Percentiles rank a stretch among this genome's conserved stretches.
Conservation (phyloP, 2,329 filamentous ascomycete genomes). For the Venturia asperata region DNA sequence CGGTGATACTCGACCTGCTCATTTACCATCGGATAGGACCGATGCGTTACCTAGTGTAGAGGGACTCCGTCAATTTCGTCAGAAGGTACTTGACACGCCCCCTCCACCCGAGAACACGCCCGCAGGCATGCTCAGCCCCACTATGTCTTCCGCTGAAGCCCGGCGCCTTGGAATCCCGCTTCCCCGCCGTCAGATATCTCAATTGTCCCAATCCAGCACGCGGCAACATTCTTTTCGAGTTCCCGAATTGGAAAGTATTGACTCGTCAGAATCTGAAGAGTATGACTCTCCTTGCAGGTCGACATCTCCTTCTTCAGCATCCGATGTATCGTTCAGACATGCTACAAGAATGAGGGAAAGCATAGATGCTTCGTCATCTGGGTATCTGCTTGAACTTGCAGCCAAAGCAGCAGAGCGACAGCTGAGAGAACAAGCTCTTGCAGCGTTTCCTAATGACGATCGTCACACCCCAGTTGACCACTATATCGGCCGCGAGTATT, state of each 20-base stretch:
- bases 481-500: slow-evolving; percentile 60
- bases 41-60: slow-evolving; percentile 53
- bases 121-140: not conserved
- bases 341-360: slow-evolving; percentile 53
- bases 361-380: slow-evolving; percentile 67
- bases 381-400: slow-evolving; percentile 71
- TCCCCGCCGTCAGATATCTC: slow-evolving; percentile 25
- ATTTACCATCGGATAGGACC: slow-evolving; percentile 61
- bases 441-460: slow-evolving; percentile 66
- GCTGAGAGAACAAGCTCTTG: slow-evolving; percentile 67
- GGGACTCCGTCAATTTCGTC: slow-evolving; percentile 11
- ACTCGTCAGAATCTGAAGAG: slow-evolving; percentile 52
- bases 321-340: slow-evolving; percentile 48
- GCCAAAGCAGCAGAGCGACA: slow-evolving; percentile 74
- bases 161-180: slow-evolving; percentile 29
- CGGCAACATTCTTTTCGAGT: slow-evolving; percentile 52
- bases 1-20: slow-evolving; percentile 56
- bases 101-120: slow-evolving; percentile 24
- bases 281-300: slow-evolving; percentile 39
- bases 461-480: slow-evolving; percentile 65
- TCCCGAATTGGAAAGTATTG: slow-evolving; percentile 55
- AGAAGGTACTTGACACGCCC: slow-evolving; percentile 23
- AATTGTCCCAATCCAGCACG: slow-evolving; percentile 28
- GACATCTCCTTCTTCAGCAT: slow-evolving; percentile 39
- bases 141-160: slow-evolving; percentile 20